Conservation (phyloP, 2,329 filamentous ascomycete genomes). For the Biscogniauxia mediterranea region DNA sequence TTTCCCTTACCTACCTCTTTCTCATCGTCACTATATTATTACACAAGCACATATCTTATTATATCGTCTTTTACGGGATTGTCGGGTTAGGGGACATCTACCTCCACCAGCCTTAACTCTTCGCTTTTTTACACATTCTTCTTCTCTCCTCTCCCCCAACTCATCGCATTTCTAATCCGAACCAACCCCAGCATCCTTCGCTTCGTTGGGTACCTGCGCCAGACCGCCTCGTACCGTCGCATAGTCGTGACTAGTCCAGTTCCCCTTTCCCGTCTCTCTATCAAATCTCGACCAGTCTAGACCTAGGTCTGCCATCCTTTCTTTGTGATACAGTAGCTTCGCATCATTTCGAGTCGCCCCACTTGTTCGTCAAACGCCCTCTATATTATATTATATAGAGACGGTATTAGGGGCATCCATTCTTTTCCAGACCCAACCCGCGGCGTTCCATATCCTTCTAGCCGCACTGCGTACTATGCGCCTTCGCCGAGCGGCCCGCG, state of each 20-base stretch:
- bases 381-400: neutral
- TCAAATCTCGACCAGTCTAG: neutral
- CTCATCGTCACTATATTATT: neutral
- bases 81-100: no score
- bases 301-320: neutral
- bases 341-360: neutral
- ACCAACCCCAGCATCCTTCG: neutral
- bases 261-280: neutral
- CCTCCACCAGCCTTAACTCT: no score
- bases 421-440: neutral
- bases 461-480: conserved; percentile 47
- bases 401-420: neutral
- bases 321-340: neutral
- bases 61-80: no score
- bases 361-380: neutral
- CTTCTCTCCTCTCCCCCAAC: neutral
- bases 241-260: neutral
- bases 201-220: neutral
- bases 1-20: neutral
- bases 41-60: no score
- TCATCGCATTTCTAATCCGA: neutral
- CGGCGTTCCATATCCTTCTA: neutral
- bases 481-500: conserved; percentile 78
- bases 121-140: no score
- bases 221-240: neutral